Evolutionary conservation across 768 basidiomycete genomes (phyloP).

Genomic region (Lentinus brumalis): DNA sequence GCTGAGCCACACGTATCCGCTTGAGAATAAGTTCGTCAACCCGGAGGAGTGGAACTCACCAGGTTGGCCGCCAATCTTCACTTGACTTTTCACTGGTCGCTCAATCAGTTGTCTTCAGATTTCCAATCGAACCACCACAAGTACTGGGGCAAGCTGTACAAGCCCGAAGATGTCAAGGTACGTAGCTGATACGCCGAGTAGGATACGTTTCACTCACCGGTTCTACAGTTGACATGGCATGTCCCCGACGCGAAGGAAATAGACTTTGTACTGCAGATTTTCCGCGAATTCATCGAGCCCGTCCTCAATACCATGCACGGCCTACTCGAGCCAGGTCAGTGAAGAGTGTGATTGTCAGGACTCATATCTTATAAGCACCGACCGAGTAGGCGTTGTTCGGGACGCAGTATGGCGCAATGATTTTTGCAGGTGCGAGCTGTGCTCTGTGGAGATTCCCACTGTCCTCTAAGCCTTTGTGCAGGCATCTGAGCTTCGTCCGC

Average conservation of each 20-base stretch:
- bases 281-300: conserved; percentile 67
- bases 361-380: conserved; percentile 1
- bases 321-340: conserved; percentile 55
- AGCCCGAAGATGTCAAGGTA: conserved; percentile 69
- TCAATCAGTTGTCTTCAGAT: conserved; percentile 41
- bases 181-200: conserved; percentile 5
- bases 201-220: background rate
- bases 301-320: conserved; percentile 55
- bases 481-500: conserved; percentile 71
- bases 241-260: conserved; percentile 71
- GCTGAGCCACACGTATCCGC: conserved; percentile 77
- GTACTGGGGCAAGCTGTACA: conserved; percentile 81
- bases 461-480: conserved; percentile 25
- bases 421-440: conserved; percentile 66
- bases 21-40: conserved; percentile 83
- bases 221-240: conserved; percentile 71
- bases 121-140: conserved; percentile 69
- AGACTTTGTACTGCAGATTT: conserved; percentile 69
- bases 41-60: conserved; percentile 72
- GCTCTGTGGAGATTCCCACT: background rate
- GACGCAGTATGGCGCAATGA: conserved; percentile 80
- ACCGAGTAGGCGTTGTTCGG: conserved; percentile 42
- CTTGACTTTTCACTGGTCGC: background rate
- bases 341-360: background rate
- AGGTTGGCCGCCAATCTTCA: conserved; percentile 42